A percentile compares a stretch with the other conserved stretches of the same genome.
phyloP scores from a whole-genome alignment of 257 asterid species.

The Petrea volubilis region DNA sequence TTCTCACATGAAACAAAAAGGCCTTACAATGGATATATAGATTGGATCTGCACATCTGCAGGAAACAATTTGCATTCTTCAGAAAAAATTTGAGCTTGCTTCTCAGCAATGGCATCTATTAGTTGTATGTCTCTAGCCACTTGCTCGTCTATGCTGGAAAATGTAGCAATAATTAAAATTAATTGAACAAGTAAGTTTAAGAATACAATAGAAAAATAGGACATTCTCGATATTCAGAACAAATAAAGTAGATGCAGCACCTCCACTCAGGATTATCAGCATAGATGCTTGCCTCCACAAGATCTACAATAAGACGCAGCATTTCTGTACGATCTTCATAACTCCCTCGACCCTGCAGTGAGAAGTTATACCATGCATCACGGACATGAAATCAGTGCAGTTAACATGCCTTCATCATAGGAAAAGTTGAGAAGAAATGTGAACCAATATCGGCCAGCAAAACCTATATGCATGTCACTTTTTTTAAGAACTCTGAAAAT shows the following conservation, averaged over 20 bases:
- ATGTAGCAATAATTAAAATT: slow-evolving; percentile 13
- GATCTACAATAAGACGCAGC: slow-evolving; percentile 93
- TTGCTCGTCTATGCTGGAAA: slow-evolving; percentile 85
- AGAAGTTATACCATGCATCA: slow-evolving; percentile 11
- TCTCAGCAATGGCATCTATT: slow-evolving; percentile 93
- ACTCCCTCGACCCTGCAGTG: slow-evolving; percentile 93
- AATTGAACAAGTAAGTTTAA: not conserved
- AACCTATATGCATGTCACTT: not conserved
- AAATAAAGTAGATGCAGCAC: slow-evolving; percentile 36
- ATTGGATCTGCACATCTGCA: slow-evolving; percentile 98
- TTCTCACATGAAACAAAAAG: slow-evolving; percentile 26
- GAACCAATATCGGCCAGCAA: too few relatives aligned
- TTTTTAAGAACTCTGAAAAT: not conserved
- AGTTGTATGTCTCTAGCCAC: slow-evolving; percentile 86
- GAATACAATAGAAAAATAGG: slow-evolving; percentile 15
- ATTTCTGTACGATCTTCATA: slow-evolving; percentile 96
- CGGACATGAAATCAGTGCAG: not conserved
- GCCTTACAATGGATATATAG: slow-evolving; percentile 89
- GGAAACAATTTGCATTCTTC: slow-evolving; percentile 99
- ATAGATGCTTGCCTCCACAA: slow-evolving; percentile 94
- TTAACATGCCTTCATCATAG: slow-evolving; percentile 14
- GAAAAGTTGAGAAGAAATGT: too few relatives aligned
- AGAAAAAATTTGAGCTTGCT: slow-evolving; percentile 87
- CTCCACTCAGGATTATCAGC: slow-evolving; percentile 99
- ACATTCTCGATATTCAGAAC: slow-evolving; percentile 9